Conservation (phyloP, 768 basidiomycete species). For the Hygrophoropsis aurantiaca region DNA sequence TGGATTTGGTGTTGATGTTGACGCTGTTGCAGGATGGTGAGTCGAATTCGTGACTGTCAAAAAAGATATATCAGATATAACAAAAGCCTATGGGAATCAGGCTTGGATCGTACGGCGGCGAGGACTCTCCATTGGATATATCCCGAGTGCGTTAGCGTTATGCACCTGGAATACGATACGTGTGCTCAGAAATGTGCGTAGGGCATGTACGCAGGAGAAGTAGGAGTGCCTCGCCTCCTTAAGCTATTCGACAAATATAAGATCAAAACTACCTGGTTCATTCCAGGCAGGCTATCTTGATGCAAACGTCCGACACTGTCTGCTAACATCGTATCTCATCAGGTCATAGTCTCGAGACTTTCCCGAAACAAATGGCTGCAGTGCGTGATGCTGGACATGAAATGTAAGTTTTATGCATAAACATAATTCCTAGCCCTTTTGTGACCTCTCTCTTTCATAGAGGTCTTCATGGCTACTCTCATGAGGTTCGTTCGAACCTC, state of each 20-base stretch:
- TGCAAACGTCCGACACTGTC: too few relatives aligned
- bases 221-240: slow-evolving; percentile 65
- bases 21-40: slow-evolving; percentile 76
- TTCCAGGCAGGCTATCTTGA: slow-evolving; percentile 55
- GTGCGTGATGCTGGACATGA: slow-evolving; percentile 76
- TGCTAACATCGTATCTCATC: not conserved
- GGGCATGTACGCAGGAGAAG: slow-evolving; percentile 78
- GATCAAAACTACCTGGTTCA: slow-evolving; percentile 75
- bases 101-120: slow-evolving; percentile 76
- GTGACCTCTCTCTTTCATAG: slow-evolving; percentile 25
- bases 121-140: slow-evolving; percentile 69
- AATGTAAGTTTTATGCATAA: slow-evolving; percentile 38
- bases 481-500: slow-evolving; percentile 47
- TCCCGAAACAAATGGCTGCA: slow-evolving; percentile 66
- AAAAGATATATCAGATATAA: too few relatives aligned
- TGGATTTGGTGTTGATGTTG: slow-evolving; percentile 71
- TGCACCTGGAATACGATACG: not conserved
- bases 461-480: slow-evolving; percentile 70
- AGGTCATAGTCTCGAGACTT: slow-evolving; percentile 76
- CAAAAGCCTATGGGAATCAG: too few relatives aligned
- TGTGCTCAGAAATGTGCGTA: slow-evolving; percentile 11
- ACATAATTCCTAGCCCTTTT: not conserved
- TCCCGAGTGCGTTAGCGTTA: slow-evolving; percentile 42
- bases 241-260: slow-evolving; percentile 71
- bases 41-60: too few relatives aligned